Evolutionary conservation across 192 early-diverging fungal genomes (phyloP), one percentile per base, ranked within the genome.

Genomic region (Mortierella alpina): DNA sequence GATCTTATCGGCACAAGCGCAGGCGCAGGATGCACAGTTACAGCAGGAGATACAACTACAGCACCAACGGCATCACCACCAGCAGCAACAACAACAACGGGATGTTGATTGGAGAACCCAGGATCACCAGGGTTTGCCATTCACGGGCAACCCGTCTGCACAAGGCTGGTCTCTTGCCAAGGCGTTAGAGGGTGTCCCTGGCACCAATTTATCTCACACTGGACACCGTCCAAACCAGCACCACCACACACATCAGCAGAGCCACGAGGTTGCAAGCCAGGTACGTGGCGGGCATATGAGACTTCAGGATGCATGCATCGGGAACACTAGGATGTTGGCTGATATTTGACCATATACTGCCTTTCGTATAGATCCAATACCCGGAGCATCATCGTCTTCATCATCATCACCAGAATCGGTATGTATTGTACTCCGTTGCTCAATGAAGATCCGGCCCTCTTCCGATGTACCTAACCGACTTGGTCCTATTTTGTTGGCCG

Each of bases 171-270:
- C 73, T 40, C n/a, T 69, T 58, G 58, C 51, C 14, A 62, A 75
- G 41, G 54, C 84, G 51, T 52, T 88, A 55, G 69, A 83, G 74
- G 86, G 75, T 54, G 45, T 75, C 55, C 65, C 74, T 65, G 54
- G 75, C 62, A 2, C 68, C 75, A 62, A 83, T 31, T 3, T 62
- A 6, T 80, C 66, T 42, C 69, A 52, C 61, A 74, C 66, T 8
- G 49, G 49, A n/a, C 11, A 31, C 31, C 31, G 3, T 31, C 1
- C 31, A 31, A 31, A 31, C 13, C 74, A 63, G 7, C 74, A 69
- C 6, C 31, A 41, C 7, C 63, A 68, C 22, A 18, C 44, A 6
- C 63, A 68, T 6, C 66, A 63, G 1, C 65, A 72, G 7, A 44
- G 56, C 13, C 46, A 72, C 14, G 40, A 63, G 23, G 40, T 46